Evolutionary conservation across 179 eudicot genomes (phyloP).

Genomic region (Actinidia arguta): DNA sequence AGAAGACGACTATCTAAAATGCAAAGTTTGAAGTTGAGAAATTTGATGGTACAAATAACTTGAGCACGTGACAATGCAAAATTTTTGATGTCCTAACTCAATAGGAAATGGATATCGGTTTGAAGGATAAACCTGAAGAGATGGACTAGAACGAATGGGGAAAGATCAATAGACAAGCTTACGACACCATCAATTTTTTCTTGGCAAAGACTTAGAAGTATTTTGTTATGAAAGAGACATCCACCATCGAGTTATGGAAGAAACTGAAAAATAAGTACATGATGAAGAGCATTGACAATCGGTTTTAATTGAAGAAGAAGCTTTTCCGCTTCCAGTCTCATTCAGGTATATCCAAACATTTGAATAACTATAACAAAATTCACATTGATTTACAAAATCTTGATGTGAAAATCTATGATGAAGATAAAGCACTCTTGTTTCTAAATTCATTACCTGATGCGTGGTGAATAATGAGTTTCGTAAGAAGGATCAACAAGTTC

Average conservation of each 20-base stretch:
- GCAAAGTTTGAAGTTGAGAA: no score
- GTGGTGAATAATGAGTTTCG: background rate
- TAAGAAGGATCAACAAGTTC: background rate
- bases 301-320: background rate
- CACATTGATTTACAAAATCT: background rate
- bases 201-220: background rate
- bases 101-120: no score
- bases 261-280: background rate
- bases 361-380: background rate
- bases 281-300: background rate
- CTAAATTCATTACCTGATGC: background rate
- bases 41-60: no score
- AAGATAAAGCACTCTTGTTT: background rate
- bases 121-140: no score
- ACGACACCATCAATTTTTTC: background rate
- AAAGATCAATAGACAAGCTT: background rate
- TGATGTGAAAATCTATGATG: background rate
- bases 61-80: no score
- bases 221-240: background rate
- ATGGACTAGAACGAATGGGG: no score
- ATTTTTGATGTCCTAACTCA: no score
- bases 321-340: background rate
- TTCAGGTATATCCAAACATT: background rate
- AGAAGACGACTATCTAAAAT: no score
- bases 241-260: background rate